Base-by-base conservation (phyloP, 2,329 filamentous ascomycete genomes). In the Stromatinia cepivora region DNA sequence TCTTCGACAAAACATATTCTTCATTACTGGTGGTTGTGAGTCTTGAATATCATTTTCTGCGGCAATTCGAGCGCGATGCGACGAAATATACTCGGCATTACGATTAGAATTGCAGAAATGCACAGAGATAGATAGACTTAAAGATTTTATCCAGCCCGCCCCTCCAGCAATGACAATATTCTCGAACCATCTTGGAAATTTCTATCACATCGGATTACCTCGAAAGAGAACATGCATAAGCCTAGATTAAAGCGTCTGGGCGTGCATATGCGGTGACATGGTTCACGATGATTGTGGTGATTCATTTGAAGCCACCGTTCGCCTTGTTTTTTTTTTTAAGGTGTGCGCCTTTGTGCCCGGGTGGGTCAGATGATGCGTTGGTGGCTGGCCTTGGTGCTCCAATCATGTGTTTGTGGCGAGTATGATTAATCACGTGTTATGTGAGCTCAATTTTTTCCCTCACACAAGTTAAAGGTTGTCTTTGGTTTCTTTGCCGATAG, bases 211-310 rank as follows among this genome's bases (percentile, higher is more conserved):
- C 42, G 50, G 25, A 53, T 20, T 28, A 53, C 25, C 28, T 28
- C 39, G 56, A 58, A 46, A 61, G 58, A 61, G 31, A 11, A 63
- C 11, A 52, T 63, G 61, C 61, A 64, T 20, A n/a, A 36, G 31
- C 15, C 45, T 64, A 64, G 34, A 52, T 52, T 64, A 53, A 42
- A 42, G 31, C 52, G 46, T 28, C 61, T 64, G 34, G 61, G 46
- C 46, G 31, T 64, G 46, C 46, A 64, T 42, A 64, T 52, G 46
- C 61, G n/a, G 46, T 64, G 61, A 52, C 61, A 20, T 46, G 61
- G 61, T 25, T 64, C 31, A 36, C 45, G 31, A 50, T 25, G 34
- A 22, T 36, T 39, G 34, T 64, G 46, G 48, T 64, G 61, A 64
- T 64, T 39, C 13, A 64, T 53, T 42, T 20, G 22, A 63, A 46